A percentile compares a stretch with the other conserved stretches of the same genome.
phyloP scores from a whole-genome alignment of 495 filamentous ascomycete genomes.

The Talaromyces wortmannii region DNA sequence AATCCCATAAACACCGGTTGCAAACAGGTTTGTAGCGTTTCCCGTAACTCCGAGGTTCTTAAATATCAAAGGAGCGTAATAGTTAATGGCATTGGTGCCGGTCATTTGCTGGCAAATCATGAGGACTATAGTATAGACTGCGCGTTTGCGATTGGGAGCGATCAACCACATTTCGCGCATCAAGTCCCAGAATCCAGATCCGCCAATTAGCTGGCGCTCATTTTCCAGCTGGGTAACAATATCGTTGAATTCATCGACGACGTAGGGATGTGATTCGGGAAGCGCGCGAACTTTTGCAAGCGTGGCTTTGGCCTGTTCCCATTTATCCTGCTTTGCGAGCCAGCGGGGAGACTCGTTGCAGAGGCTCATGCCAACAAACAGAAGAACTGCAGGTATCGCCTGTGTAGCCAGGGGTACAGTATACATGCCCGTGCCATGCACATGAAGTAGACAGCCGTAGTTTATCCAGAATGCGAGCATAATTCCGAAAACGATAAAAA shows the following conservation, averaged over 20 bases:
- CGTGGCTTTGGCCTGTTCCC: slow-evolving; percentile 56
- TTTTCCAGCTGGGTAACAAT: slow-evolving; percentile 61
- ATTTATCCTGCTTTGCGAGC: slow-evolving; percentile 60
- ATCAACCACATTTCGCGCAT: slow-evolving; percentile 69
- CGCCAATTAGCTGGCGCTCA: slow-evolving; percentile 56
- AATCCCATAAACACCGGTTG: slow-evolving; percentile 48
- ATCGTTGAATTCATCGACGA: slow-evolving; percentile 59
- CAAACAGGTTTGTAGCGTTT: slow-evolving; percentile 40
- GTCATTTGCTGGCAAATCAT: slow-evolving; percentile 73
- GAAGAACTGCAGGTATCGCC: slow-evolving; percentile 53
- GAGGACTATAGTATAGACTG: slow-evolving; percentile 45
- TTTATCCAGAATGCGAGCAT: slow-evolving; percentile 67
- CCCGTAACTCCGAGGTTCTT: slow-evolving; percentile 39
- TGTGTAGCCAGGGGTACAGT: slow-evolving; percentile 65
- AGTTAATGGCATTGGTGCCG: slow-evolving; percentile 60
- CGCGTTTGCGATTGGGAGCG: slow-evolving; percentile 55
- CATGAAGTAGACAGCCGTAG: slow-evolving; percentile 49
- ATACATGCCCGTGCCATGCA: slow-evolving; percentile 47
- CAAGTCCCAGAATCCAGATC: slow-evolving; percentile 55
- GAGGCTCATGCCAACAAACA: slow-evolving; percentile 50
- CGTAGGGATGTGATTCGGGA: slow-evolving; percentile 52
- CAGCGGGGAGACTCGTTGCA: slow-evolving; percentile 68
- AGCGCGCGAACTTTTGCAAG: slow-evolving; percentile 48
- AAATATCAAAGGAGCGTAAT: slow-evolving; percentile 71
- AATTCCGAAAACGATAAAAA: slow-evolving; percentile 56